A percentile compares a stretch with the other conserved stretches of the same genome.
Conservation (phyloP, 192 early-diverging fungal species). For the Linnemannia zychae region DNA sequence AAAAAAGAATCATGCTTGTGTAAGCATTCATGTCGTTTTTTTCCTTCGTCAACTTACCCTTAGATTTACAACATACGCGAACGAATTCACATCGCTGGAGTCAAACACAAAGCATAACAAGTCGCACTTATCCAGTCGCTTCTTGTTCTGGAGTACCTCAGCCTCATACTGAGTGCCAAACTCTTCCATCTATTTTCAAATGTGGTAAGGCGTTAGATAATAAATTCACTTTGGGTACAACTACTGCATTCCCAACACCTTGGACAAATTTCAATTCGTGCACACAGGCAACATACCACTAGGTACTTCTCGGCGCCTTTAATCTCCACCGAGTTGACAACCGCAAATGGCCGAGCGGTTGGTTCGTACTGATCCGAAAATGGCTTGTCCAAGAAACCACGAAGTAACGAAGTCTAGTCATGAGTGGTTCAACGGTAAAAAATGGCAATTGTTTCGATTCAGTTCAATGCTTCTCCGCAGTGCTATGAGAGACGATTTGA, state of each 20-base stretch:
- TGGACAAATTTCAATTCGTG: background rate
- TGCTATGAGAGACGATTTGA: background rate
- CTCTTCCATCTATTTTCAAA: slow-evolving; percentile 83
- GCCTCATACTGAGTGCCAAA: slow-evolving; percentile 88
- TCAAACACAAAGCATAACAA: slow-evolving; percentile 97
- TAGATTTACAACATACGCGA: slow-evolving; percentile 89
- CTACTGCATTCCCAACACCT: no score
- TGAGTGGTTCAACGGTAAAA: background rate
- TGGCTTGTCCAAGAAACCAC: slow-evolving; percentile 88
- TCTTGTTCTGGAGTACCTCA: slow-evolving; percentile 91
- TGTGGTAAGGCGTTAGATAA: no score
- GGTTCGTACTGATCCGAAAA: slow-evolving; percentile 82
- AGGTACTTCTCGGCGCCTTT: slow-evolving; percentile 95
- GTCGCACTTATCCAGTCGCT: slow-evolving; percentile 90
- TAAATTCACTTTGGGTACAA: no score
- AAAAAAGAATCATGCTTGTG: background rate
- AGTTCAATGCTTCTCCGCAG: background rate
- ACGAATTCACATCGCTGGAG: slow-evolving; percentile 93
- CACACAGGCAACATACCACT: slow-evolving; percentile 82
- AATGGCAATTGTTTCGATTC: background rate
- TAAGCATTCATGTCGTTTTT: background rate
- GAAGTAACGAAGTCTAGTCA: slow-evolving; percentile 81
- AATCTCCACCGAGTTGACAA: slow-evolving; percentile 96
- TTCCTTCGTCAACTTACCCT: slow-evolving; percentile 64
- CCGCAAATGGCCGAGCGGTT: slow-evolving; percentile 81